phyloP scores from a whole-genome alignment of 331 rosid genomes.

The Dryas integrifolia region DNA sequence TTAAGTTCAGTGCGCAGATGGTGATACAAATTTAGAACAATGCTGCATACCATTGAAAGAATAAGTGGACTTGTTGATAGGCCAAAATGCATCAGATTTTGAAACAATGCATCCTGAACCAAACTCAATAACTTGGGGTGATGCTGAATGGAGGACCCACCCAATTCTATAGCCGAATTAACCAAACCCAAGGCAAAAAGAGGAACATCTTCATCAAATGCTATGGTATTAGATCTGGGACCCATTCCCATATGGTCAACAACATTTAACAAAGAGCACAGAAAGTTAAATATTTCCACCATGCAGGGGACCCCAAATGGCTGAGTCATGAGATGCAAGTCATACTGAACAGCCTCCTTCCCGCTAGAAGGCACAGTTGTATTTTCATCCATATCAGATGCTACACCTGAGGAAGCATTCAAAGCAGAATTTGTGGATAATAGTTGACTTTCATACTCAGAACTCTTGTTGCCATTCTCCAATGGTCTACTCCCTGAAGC shows the following conservation, averaged over 20 bases:
- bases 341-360: conserved; percentile 50
- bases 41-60: conserved; percentile 90
- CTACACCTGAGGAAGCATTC: conserved; percentile 37
- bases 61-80: conserved; percentile 87
- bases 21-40: conserved; percentile 82
- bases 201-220: conserved; percentile 92
- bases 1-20: conserved; percentile 88
- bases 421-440: conserved; percentile 48
- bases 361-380: conserved; percentile 36
- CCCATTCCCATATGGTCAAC: conserved; percentile 63
- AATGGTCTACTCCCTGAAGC: conserved; percentile 53
- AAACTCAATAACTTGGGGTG: conserved; percentile 77
- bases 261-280: conserved; percentile 76
- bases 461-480: conserved; percentile 67
- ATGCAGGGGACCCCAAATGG: conserved; percentile 93
- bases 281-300: conserved; percentile 86
- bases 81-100: conserved; percentile 85
- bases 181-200: conserved; percentile 87
- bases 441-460: conserved; percentile 52
- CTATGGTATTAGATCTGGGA: conserved; percentile 63
- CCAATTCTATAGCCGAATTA: conserved; percentile 84
- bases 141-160: conserved; percentile 66
- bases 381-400: conserved; percentile 45
- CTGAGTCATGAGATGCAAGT: conserved; percentile 63
- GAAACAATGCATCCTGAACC: conserved; percentile 86